These are phyloP conservation scores for Globisporangium okanoganense DNA, from an alignment of 352 stramenopile species.

Conservation along the genomic window DNA sequence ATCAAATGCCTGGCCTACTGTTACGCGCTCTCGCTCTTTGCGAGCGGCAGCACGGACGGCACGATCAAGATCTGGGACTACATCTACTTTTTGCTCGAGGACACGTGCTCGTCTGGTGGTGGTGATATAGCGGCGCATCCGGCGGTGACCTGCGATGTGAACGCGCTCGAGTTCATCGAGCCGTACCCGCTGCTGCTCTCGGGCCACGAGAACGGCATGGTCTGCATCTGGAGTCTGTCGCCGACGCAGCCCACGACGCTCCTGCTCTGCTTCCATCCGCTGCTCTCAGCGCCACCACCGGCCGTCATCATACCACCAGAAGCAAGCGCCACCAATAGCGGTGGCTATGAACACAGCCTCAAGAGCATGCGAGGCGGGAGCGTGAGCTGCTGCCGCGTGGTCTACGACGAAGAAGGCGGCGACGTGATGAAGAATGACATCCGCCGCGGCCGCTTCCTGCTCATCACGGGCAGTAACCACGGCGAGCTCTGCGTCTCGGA, in stretches of 20 bases:
- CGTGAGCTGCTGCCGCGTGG: constrained; percentile 45
- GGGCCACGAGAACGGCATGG: constrained; percentile 62
- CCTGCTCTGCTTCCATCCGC: constrained; percentile 34
- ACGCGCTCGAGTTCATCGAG: constrained; percentile 65
- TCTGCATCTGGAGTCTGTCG: constrained; percentile 58
- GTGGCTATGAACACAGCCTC: not conserved
- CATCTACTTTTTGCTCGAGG: constrained; percentile 77
- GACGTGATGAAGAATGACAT: constrained; percentile 48
- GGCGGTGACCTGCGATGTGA: constrained; percentile 40
- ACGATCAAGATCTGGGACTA: constrained; percentile 85
- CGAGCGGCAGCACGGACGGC: constrained; percentile 54
- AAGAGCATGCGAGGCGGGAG: constrained; percentile 17
- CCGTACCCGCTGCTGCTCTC: constrained; percentile 69
- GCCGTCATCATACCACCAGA: not conserved
- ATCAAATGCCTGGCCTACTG: constrained; percentile 81
- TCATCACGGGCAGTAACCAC: constrained; percentile 34
- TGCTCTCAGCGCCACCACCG: not conserved
- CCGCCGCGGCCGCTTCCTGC: constrained; percentile 37
- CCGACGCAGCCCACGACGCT: constrained; percentile 39
- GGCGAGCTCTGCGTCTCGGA: constrained; percentile 51
- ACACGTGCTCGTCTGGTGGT: constrained; percentile 28
- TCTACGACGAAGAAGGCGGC: constrained; percentile 63
- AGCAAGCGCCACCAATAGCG: not conserved
- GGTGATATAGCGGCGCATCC: not conserved
- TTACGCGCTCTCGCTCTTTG: constrained; percentile 62